A percentile compares a stretch with the other conserved stretches of the same genome.
Conservation (phyloP, 306 rosid species). For the Clitoria ternatea region DNA sequence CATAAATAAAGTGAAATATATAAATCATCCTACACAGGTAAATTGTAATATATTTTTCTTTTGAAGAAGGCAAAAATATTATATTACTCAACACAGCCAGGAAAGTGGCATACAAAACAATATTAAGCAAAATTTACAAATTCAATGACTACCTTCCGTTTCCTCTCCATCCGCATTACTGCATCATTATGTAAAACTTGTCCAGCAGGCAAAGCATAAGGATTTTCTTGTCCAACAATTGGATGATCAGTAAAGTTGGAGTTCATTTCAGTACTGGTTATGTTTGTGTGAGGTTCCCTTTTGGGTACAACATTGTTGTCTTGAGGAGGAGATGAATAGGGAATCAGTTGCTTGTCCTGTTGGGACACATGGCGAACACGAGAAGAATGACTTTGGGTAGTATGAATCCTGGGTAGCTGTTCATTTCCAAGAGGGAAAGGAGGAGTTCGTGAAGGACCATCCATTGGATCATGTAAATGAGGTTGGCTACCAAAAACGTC, state of each 20-base stretch:
- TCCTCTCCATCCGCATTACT: slow-evolving; percentile 61
- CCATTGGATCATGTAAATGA: slow-evolving; percentile 64
- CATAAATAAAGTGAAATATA: slow-evolving; percentile 21
- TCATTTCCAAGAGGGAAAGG: slow-evolving; percentile 64
- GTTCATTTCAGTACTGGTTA: slow-evolving; percentile 40
- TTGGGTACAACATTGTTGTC: slow-evolving; percentile 44
- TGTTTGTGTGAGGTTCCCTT: slow-evolving; percentile 55
- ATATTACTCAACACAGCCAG: not conserved
- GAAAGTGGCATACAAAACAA: slow-evolving; percentile 21
- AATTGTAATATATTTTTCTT: too few relatives aligned
- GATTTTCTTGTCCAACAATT: slow-evolving; percentile 52
- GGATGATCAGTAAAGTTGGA: slow-evolving; percentile 57
- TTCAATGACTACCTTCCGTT: slow-evolving; percentile 62
- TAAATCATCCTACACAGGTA: slow-evolving; percentile 20
- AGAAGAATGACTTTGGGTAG: slow-evolving; percentile 55
- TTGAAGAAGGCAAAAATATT: slow-evolving; percentile 10
- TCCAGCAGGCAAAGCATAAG: slow-evolving; percentile 49
- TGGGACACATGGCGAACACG: slow-evolving; percentile 66
- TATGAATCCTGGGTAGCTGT: slow-evolving; percentile 58
- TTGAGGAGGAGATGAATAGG: slow-evolving; percentile 51
- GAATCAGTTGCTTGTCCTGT: slow-evolving; percentile 60
- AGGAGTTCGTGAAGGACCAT: slow-evolving; percentile 65
- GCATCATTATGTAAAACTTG: slow-evolving; percentile 46
- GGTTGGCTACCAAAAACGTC: slow-evolving; percentile 68
- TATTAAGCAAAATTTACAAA: not conserved